These are phyloP conservation scores for Aurantiochytrium sp. DNA, from an alignment of 108 stramenopile genomes.

Conservation along the genomic window DNA sequence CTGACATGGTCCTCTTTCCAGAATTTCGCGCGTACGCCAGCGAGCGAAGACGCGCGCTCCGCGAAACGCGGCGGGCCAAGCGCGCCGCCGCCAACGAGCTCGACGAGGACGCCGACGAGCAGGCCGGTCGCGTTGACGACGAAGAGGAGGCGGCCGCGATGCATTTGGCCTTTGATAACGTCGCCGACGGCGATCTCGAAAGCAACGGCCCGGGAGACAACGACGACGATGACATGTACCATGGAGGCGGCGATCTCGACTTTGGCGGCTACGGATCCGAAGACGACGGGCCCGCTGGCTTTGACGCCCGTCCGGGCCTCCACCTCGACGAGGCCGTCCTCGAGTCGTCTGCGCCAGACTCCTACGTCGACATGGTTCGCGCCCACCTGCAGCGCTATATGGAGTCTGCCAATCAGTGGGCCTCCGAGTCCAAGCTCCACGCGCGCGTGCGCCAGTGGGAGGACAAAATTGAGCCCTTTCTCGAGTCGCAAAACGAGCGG, in stretches of 20 bases:
- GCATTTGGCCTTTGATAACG: neutral
- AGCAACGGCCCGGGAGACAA: constrained; percentile 52
- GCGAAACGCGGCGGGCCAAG: neutral
- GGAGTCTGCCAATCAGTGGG: constrained; percentile 80
- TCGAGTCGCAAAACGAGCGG: constrained; percentile 76
- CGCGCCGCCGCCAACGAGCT: neutral
- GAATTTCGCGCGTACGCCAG: neutral
- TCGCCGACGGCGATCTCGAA: constrained; percentile 47
- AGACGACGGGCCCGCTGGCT: neutral
- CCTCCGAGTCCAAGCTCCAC: constrained; percentile 77
- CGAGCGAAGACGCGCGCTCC: neutral
- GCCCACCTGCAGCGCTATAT: constrained; percentile 79
- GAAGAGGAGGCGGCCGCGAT: constrained; percentile 26
- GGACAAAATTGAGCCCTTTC: constrained; percentile 70
- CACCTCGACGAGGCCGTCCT: neutral
- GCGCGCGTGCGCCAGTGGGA: constrained; percentile 82
- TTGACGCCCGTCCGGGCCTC: no score
- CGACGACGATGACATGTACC: constrained; percentile 38
- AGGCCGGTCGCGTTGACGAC: neutral
- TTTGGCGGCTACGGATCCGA: neutral
- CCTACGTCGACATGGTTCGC: constrained; percentile 81
- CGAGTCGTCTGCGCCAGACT: neutral
- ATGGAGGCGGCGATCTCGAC: neutral
- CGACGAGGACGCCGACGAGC: constrained; percentile 24
- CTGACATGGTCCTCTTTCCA: neutral